These are phyloP conservation scores for Boletus eberwhitei DNA, from an alignment of 768 basidiomycete species.

Conservation along the genomic window DNA sequence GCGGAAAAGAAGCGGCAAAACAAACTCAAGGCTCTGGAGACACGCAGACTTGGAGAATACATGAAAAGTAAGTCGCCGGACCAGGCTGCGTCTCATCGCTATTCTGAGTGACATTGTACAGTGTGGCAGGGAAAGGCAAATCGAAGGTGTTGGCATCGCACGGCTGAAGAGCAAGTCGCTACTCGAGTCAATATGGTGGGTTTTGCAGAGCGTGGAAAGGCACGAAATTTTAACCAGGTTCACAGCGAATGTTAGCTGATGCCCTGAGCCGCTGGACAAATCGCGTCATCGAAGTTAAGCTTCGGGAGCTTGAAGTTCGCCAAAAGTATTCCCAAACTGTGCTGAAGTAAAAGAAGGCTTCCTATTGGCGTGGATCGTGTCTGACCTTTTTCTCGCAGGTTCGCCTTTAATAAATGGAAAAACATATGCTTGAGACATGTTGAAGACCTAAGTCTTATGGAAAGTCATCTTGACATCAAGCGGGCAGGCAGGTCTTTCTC, in stretches of 20 bases:
- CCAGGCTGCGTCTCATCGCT: neutral
- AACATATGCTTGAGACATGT: constrained; percentile 55
- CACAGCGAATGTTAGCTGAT: constrained; percentile 50
- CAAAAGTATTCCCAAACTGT: constrained; percentile 43
- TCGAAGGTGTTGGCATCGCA: constrained; percentile 37
- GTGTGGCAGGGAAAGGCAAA: constrained; percentile 47
- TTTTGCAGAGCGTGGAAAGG: neutral
- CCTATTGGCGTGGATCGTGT: constrained; percentile 11
- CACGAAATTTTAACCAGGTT: constrained; percentile 1
- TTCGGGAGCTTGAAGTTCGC: constrained; percentile 62
- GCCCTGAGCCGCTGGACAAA: constrained; percentile 64
- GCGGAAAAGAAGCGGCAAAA: constrained; percentile 43
- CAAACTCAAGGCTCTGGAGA: constrained; percentile 44
- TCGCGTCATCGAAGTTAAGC: constrained; percentile 69
- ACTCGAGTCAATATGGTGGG: constrained; percentile 41
- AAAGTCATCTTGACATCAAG: constrained; percentile 79
- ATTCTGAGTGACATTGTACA: constrained; percentile 23
- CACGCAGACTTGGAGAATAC: constrained; percentile 27
- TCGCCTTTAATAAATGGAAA: constrained; percentile 70
- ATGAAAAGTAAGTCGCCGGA: constrained; percentile 34
- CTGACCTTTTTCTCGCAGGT: constrained; percentile 35
- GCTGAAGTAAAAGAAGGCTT: constrained; percentile 32
- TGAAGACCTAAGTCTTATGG: constrained; percentile 75
- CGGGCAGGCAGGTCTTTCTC: constrained; percentile 55
- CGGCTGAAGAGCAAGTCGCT: constrained; percentile 43